phyloP scores from a whole-genome alignment of 495 filamentous ascomycete species.

The Cladorrhinum samala region DNA sequence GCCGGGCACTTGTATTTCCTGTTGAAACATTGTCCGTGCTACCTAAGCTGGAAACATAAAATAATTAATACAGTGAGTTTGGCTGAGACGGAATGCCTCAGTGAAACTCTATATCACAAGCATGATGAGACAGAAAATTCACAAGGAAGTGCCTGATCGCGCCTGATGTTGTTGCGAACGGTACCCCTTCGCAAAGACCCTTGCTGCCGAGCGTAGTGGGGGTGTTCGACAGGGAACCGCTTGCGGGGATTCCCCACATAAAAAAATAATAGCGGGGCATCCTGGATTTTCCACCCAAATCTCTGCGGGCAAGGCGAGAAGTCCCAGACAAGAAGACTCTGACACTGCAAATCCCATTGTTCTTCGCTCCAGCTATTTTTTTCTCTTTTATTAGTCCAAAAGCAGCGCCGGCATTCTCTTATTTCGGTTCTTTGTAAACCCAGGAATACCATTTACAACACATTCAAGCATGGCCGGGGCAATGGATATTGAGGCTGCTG shows the following conservation, averaged over 20 bases:
- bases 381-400: neutral
- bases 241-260: slow-evolving; percentile 16
- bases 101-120: too few relatives aligned
- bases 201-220: neutral
- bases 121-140: too few relatives aligned
- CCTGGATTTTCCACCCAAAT: slow-evolving; percentile 20
- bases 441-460: neutral
- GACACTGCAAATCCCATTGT: neutral
- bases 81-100: too few relatives aligned
- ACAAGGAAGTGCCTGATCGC: neutral
- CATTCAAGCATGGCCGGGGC: slow-evolving; percentile 16
- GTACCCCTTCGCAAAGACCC: neutral
- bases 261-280: slow-evolving; percentile 10
- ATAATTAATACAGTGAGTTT: too few relatives aligned
- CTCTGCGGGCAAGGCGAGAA: slow-evolving; percentile 11
- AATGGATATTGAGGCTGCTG: slow-evolving; percentile 45
- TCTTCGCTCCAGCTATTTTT: neutral
- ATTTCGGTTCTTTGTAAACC: neutral
- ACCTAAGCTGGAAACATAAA: too few relatives aligned
- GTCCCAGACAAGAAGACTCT: neutral
- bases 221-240: neutral
- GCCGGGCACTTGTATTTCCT: too few relatives aligned
- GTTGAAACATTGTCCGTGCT: too few relatives aligned
- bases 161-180: neutral
- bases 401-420: too few relatives aligned